Conservation (phyloP, 2,329 filamentous ascomycete species). For the Laburnicola sp. region DNA sequence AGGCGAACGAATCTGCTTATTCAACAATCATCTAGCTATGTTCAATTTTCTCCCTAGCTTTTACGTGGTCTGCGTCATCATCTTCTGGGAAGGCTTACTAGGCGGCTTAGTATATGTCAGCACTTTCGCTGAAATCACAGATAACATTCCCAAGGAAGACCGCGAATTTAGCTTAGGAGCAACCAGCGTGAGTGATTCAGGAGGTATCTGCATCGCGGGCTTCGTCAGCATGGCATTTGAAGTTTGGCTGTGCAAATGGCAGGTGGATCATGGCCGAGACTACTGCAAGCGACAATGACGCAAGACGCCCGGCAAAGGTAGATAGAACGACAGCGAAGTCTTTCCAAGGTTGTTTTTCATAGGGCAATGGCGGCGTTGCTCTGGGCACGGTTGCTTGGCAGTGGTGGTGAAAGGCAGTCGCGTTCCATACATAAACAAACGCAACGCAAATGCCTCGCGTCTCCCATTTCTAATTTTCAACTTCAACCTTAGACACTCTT, state of each 20-base stretch:
- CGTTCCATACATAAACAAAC: too few species aligned
- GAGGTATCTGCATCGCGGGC: slow-evolving; percentile 84
- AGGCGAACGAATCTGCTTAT: too few species aligned
- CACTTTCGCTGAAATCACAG: slow-evolving; percentile 91
- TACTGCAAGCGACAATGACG: slow-evolving; percentile 47
- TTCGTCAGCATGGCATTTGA: slow-evolving; percentile 83
- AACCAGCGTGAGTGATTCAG: slow-evolving; percentile 89
- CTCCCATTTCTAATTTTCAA: too few species aligned
- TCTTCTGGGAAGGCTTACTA: slow-evolving; percentile 93
- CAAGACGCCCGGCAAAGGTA: not conserved
- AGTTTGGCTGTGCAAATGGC: slow-evolving; percentile 78
- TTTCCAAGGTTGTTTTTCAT: too few species aligned
- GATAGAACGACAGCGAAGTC: not conserved
- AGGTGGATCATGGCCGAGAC: slow-evolving; percentile 76
- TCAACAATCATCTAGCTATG: slow-evolving; percentile 53
- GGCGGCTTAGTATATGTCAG: slow-evolving; percentile 87
- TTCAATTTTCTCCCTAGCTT: slow-evolving; percentile 81
- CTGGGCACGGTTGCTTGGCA: too few species aligned
- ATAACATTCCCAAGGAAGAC: slow-evolving; percentile 74
- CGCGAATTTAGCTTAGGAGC: slow-evolving; percentile 90
- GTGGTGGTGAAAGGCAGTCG: too few species aligned
- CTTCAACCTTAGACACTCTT: too few species aligned
- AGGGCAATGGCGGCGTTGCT: too few species aligned
- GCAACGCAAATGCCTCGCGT: too few species aligned
- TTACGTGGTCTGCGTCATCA: slow-evolving; percentile 78